Evolutionary conservation across 352 stramenopile species (phyloP).

Genomic region (Globisporangium uncinulatum): DNA sequence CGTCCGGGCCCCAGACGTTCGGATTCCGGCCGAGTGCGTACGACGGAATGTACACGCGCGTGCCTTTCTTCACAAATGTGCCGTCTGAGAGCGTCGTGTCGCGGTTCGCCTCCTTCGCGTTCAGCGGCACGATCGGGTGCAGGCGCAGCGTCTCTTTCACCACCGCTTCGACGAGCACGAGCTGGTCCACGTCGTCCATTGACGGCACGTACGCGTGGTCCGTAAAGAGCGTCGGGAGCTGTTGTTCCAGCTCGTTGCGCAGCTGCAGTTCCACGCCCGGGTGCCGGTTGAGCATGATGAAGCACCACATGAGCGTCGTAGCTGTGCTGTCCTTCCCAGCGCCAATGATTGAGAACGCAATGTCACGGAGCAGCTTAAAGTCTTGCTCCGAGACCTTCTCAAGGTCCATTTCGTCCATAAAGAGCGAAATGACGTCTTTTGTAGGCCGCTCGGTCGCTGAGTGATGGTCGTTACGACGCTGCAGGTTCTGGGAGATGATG

Average conservation of each 20-base stretch:
- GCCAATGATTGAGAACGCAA: constrained; percentile 66
- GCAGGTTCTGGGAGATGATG: constrained; percentile 42
- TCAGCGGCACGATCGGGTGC: constrained; percentile 38
- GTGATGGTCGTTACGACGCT: constrained; percentile 19
- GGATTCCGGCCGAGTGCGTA: constrained; percentile 38
- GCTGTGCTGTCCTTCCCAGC: constrained; percentile 74
- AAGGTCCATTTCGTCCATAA: constrained; percentile 28
- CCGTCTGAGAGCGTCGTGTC: constrained; percentile 55
- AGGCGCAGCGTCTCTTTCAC: constrained; percentile 64
- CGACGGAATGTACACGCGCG: constrained; percentile 26
- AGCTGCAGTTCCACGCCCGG: constrained; percentile 15
- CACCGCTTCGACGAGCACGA: constrained; percentile 57
- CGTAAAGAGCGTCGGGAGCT: constrained; percentile 27
- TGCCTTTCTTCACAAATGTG: constrained; percentile 30
- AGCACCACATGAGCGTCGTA: constrained; percentile 60
- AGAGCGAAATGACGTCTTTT: constrained; percentile 43
- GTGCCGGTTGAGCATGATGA: constrained; percentile 62
- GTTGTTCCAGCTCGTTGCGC: constrained; percentile 20
- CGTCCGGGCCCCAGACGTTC: constrained; percentile 32
- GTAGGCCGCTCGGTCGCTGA: constrained; percentile 8
- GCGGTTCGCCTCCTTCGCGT: constrained; percentile 16
- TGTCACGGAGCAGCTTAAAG: constrained; percentile 27
- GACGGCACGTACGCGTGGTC: constrained; percentile 18
- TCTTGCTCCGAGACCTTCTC: neutral
- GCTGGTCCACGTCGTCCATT: constrained; percentile 35